Percentiles rank a stretch among this genome's conserved stretches.
phyloP scores from a whole-genome alignment of 495 filamentous ascomycete species.

The Aspergillus kassunensis region DNA sequence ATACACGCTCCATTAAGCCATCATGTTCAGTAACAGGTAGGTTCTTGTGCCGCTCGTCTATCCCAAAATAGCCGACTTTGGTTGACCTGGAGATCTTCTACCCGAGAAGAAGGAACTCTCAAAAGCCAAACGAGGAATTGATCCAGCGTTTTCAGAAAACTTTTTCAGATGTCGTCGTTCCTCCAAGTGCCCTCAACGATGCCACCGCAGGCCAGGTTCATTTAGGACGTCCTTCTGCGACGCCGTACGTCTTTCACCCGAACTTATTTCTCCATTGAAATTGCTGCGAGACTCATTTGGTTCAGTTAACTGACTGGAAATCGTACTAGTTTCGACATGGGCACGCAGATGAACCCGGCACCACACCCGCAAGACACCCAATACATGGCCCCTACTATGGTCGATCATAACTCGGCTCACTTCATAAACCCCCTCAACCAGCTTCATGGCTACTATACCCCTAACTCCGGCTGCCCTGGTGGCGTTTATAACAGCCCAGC shows the following conservation, averaged over 20 bases:
- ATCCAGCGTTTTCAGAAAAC: slow-evolving; percentile 77
- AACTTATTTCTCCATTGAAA: too few relatives aligned
- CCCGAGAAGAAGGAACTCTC: slow-evolving; percentile 63
- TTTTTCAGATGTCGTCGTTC: slow-evolving; percentile 61
- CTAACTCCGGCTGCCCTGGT: slow-evolving; percentile 80
- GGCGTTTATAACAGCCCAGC: slow-evolving; percentile 78
- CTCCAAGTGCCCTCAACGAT: slow-evolving; percentile 18
- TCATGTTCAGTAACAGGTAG: slow-evolving; percentile 46
- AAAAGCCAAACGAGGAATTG: slow-evolving; percentile 83
- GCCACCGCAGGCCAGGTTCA: not conserved
- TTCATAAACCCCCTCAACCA: slow-evolving; percentile 77
- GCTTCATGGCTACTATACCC: slow-evolving; percentile 79
- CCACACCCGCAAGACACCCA: slow-evolving; percentile 74
- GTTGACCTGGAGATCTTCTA: slow-evolving; percentile 9
- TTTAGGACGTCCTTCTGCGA: not conserved
- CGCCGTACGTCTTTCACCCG: too few relatives aligned
- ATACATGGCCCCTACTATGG: slow-evolving; percentile 75
- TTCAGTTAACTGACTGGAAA: slow-evolving; percentile 3
- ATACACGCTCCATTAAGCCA: slow-evolving; percentile 1
- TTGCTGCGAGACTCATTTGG: not conserved
- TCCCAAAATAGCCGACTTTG: not conserved
- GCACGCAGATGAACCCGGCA: slow-evolving; percentile 63
- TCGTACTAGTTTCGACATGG: slow-evolving; percentile 37
- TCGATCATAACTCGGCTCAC: slow-evolving; percentile 78
- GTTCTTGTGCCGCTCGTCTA: slow-evolving; percentile 6